These are phyloP conservation scores for Myrmaecium sp. DNA, from an alignment of 2,329 filamentous ascomycete genomes.

Conservation along the genomic window DNA sequence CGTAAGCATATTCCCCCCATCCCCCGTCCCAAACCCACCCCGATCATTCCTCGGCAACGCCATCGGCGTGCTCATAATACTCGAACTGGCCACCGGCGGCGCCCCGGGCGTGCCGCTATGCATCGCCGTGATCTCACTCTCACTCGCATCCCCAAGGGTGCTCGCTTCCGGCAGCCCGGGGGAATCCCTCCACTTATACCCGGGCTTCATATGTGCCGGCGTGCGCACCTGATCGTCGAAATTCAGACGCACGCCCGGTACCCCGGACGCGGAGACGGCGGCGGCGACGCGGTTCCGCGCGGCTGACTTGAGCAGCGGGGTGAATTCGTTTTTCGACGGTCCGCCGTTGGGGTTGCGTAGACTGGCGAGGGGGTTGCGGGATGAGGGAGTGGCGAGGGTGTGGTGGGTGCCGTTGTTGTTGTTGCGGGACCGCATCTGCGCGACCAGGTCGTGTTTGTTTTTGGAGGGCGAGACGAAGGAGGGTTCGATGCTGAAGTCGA, in stretches of 20 bases:
- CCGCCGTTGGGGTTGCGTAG: conserved; percentile 32
- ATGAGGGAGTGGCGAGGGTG: conserved; percentile 57
- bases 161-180: conserved; percentile 64
- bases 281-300: conserved; percentile 46
- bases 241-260: too few species aligned
- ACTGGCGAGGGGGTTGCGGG: conserved; percentile 47
- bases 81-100: conserved; percentile 65
- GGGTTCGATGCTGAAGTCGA: conserved; percentile 74
- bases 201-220: conserved; percentile 46
- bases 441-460: conserved; percentile 53
- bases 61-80: conserved; percentile 64
- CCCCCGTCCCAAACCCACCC: conserved; percentile 49
- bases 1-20: conserved; percentile 80
- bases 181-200: conserved; percentile 51
- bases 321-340: conserved; percentile 62
- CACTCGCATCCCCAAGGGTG: conserved; percentile 44
- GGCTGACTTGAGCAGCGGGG: conserved; percentile 74
- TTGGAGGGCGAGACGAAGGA: conserved; percentile 72
- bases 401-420: conserved; percentile 13
- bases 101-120: conserved; percentile 53
- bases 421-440: conserved; percentile 46
- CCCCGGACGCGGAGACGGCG: conserved; percentile 8
- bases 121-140: conserved; percentile 28
- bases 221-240: conserved; percentile 45
- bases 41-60: conserved; percentile 46